Conservation (phyloP, 1,139 yeast species). For the Blastobotrys indianensis region DNA sequence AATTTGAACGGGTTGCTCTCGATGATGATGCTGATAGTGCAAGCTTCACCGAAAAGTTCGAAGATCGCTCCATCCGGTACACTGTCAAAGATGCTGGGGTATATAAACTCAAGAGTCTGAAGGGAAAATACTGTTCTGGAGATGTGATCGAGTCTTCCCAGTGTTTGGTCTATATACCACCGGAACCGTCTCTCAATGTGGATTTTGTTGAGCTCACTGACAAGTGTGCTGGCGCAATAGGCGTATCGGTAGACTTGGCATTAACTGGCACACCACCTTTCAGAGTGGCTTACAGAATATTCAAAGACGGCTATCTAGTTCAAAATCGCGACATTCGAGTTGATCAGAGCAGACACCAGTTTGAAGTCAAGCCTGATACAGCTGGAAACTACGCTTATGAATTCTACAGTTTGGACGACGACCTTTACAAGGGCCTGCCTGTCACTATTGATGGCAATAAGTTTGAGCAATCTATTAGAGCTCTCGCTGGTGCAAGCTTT, state of each 20-base stretch:
- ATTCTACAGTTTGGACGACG: conserved; percentile 44
- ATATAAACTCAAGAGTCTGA: conserved; percentile 49
- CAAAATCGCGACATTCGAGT: conserved; percentile 24
- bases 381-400: conserved; percentile 79
- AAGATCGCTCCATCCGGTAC: conserved; percentile 14
- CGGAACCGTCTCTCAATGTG: conserved; percentile 43
- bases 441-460: conserved; percentile 28
- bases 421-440: conserved; percentile 29
- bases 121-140: conserved; percentile 62
- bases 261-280: conserved; percentile 81
- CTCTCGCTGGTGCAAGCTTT: conserved; percentile 37
- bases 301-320: conserved; percentile 29
- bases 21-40: conserved; percentile 10
- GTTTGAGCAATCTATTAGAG: conserved; percentile 33
- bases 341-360: conserved; percentile 42
- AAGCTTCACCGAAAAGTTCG: conserved; percentile 14
- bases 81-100: conserved; percentile 54
- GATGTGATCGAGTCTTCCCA: conserved; percentile 44
- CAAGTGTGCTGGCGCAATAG: conserved; percentile 88
- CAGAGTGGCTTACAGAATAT: conserved; percentile 54
- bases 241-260: conserved; percentile 62
- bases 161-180: conserved; percentile 42
- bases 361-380: conserved; percentile 65
- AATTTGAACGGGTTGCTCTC: conserved; percentile 20
- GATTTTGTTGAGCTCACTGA: conserved; percentile 55